These are phyloP conservation scores for Przewalskia tangutica DNA, from an alignment of 257 asterid genomes.

Conservation along the genomic window DNA sequence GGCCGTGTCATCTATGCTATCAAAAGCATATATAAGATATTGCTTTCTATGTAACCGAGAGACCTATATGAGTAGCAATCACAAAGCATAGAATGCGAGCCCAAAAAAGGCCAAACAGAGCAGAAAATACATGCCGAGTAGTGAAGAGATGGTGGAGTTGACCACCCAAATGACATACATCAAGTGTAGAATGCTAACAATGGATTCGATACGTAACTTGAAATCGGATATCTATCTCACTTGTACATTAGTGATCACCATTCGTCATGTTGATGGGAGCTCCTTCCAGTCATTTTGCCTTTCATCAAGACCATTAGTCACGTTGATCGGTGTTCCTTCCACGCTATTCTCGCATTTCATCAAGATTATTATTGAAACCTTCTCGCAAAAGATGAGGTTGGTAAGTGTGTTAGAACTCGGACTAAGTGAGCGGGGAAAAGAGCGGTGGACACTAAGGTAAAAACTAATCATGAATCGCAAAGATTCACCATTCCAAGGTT, in stretches of 20 bases:
- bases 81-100: background rate
- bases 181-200: background rate
- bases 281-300: background rate
- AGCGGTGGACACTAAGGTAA: background rate
- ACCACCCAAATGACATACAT: background rate
- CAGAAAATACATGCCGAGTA: background rate
- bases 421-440: background rate
- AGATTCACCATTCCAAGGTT: background rate
- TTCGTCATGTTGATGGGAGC: background rate
- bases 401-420: background rate
- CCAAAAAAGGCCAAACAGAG: background rate
- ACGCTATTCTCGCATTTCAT: slow-evolving; percentile 13
- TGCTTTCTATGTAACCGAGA: background rate
- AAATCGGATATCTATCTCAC: background rate
- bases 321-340: slow-evolving; percentile 18
- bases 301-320: slow-evolving; percentile 2
- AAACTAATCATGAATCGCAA: background rate
- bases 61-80: background rate
- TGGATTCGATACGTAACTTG: background rate
- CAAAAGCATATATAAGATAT: background rate
- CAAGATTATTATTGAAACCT: background rate
- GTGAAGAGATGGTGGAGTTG: background rate
- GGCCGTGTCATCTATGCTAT: background rate
- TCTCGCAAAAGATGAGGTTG: slow-evolving; percentile 27
- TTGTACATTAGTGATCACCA: background rate